Evolutionary conservation across 192 early-diverging fungal genomes (phyloP).

Genomic region (Dissophora ornata): DNA sequence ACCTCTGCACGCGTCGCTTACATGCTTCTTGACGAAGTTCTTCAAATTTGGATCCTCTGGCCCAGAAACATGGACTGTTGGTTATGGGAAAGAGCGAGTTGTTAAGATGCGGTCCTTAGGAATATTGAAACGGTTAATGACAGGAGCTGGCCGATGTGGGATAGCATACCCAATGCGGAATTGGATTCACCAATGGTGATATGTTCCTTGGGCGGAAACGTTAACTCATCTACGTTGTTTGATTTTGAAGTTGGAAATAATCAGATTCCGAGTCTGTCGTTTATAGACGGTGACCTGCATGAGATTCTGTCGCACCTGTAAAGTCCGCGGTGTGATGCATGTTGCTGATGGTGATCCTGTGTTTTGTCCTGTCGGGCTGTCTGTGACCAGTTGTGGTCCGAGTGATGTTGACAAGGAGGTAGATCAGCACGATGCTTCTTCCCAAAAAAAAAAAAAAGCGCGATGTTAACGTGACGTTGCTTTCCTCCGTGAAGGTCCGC

Average conservation of each 20-base stretch:
- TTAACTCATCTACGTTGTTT: slow-evolving; percentile 21
- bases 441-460: no score
- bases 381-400: neutral
- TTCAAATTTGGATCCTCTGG: slow-evolving; percentile 29
- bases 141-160: no score
- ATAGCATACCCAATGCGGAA: slow-evolving; percentile 24
- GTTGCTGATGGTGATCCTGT: neutral
- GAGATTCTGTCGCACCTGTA: neutral
- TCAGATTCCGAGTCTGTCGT: neutral
- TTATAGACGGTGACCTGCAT: no score
- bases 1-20: slow-evolving; percentile 7
- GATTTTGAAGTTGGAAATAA: neutral
- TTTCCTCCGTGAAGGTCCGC: no score
- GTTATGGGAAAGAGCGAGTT: neutral
- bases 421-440: no score
- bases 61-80: slow-evolving; percentile 42
- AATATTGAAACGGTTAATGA: no score
- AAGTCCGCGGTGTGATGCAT: slow-evolving; percentile 8
- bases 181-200: slow-evolving; percentile 46
- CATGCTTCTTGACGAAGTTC: slow-evolving; percentile 39
- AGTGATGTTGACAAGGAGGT: no score
- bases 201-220: slow-evolving; percentile 29
- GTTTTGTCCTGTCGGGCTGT: neutral
- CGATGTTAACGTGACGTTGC: no score
- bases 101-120: no score